Percentiles rank a stretch among this genome's conserved stretches.
phyloP scores from a whole-genome alignment of 2,329 filamentous ascomycete genomes.

The Aplosporella prunicola region DNA sequence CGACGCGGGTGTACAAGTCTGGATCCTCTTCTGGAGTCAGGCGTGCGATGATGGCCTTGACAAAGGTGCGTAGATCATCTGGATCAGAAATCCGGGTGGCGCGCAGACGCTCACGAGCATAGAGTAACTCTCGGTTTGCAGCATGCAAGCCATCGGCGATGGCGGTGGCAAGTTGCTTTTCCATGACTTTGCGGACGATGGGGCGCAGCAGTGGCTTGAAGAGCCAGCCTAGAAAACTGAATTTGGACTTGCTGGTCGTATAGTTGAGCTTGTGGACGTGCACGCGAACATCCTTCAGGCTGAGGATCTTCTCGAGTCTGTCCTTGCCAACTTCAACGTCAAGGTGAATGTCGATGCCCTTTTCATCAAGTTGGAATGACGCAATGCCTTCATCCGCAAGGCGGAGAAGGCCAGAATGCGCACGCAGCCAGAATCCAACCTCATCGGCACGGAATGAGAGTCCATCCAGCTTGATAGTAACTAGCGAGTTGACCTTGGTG shows the following conservation, averaged over 20 bases:
- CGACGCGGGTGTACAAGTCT: constrained; percentile 65
- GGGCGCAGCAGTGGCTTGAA: constrained; percentile 77
- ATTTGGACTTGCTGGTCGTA: constrained; percentile 61
- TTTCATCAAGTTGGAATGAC: constrained; percentile 74
- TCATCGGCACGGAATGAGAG: constrained; percentile 78
- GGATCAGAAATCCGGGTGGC: constrained; percentile 78
- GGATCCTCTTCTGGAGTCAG: constrained; percentile 63
- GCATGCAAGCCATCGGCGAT: constrained; percentile 62
- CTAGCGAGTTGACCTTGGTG: constrained; percentile 57
- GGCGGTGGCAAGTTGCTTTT: constrained; percentile 63
- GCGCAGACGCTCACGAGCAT: constrained; percentile 74
- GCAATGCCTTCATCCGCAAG: constrained; percentile 77
- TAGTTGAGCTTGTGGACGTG: constrained; percentile 83
- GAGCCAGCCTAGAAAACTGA: constrained; percentile 70
- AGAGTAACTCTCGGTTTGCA: constrained; percentile 77
- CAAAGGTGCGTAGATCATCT: constrained; percentile 68
- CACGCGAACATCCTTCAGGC: constrained; percentile 65
- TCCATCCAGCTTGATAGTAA: constrained; percentile 72
- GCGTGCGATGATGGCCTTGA: constrained; percentile 71
- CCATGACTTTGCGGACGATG: constrained; percentile 67
- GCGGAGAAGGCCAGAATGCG: constrained; percentile 65
- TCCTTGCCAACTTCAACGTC: constrained; percentile 77
- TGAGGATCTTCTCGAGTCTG: constrained; percentile 69
- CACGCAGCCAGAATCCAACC: constrained; percentile 78
- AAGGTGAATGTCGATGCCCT: constrained; percentile 76